phyloP scores from a whole-genome alignment of 352 stramenopile genomes.

The Phytophthora crassamura region DNA sequence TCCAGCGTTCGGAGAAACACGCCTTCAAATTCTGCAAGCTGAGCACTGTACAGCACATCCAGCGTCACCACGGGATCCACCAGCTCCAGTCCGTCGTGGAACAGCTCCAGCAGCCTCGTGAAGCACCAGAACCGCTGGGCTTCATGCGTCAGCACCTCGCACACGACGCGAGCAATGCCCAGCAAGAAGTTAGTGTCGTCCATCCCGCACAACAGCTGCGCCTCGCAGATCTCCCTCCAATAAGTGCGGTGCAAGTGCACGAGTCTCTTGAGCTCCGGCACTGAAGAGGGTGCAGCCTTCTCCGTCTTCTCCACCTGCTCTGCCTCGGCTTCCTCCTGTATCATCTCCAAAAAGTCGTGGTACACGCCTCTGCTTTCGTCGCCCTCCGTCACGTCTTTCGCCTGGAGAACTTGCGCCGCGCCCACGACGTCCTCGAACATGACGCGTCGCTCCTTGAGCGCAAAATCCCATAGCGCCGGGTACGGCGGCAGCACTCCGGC shows the following conservation, averaged over 20 bases:
- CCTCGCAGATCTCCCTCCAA: constrained; percentile 44
- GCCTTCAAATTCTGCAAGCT: constrained; percentile 58
- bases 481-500: no score
- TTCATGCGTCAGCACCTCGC: constrained; percentile 44
- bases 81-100: constrained; percentile 56
- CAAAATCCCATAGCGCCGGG: constrained; percentile 69
- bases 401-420: constrained; percentile 57
- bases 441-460: constrained; percentile 45
- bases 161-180: constrained; percentile 46
- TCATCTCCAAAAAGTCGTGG: constrained; percentile 34
- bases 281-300: constrained; percentile 4
- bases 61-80: constrained; percentile 51
- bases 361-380: constrained; percentile 18
- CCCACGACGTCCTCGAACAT: constrained; percentile 78
- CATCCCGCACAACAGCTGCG: constrained; percentile 44
- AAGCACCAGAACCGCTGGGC: constrained; percentile 81
- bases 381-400: constrained; percentile 22
- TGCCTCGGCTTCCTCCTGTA: neutral
- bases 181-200: constrained; percentile 46
- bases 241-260: constrained; percentile 56
- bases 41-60: constrained; percentile 46
- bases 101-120: constrained; percentile 59
- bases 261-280: constrained; percentile 31
- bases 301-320: neutral
- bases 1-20: constrained; percentile 77